phyloP scores from a whole-genome alignment of 1,284 basidiomycete species.

The Irpex lacteus region DNA sequence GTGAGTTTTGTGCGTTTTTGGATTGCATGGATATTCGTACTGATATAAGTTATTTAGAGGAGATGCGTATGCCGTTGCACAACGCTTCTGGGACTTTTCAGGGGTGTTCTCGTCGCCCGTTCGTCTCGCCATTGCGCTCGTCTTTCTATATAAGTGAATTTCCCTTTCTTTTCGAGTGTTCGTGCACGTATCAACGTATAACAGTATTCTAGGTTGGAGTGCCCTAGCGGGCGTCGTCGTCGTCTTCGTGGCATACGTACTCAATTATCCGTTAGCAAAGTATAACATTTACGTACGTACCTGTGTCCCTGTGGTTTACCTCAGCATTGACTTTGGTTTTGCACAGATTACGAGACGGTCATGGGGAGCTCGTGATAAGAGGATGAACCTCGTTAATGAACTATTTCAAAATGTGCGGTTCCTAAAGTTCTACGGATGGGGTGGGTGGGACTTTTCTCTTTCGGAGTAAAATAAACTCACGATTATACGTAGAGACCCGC shows the following conservation, averaged over 20 bases:
- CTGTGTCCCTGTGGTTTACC: too few relatives aligned
- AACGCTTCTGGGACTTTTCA: conserved; percentile 71
- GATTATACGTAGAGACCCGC: conserved; percentile 20
- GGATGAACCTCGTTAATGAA: conserved; percentile 81
- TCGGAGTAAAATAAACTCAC: too few relatives aligned
- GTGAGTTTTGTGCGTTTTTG: conserved; percentile 33
- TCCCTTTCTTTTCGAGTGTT: background rate
- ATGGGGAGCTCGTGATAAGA: conserved; percentile 70
- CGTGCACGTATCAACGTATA: conserved; percentile 2
- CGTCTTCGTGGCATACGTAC: conserved; percentile 60
- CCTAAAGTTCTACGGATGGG: conserved; percentile 73
- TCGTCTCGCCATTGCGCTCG: conserved; percentile 68
- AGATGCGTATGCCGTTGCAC: conserved; percentile 68
- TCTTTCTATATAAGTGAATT: conserved; percentile 73
- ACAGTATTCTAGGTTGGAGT: conserved; percentile 80
- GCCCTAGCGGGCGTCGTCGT: conserved; percentile 76
- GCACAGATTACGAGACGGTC: conserved; percentile 54
- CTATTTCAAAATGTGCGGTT: conserved; percentile 73
- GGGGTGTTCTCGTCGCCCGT: conserved; percentile 70
- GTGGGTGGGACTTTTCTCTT: conserved; percentile 29
- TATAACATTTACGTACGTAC: conserved; percentile 60
- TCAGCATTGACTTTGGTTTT: background rate
- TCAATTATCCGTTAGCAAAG: conserved; percentile 65
- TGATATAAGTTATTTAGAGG: conserved; percentile 40
- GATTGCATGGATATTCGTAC: background rate